These are phyloP conservation scores for Fusarium sp. DNA, from an alignment of 2,329 filamentous ascomycete species.

Conservation along the genomic window DNA sequence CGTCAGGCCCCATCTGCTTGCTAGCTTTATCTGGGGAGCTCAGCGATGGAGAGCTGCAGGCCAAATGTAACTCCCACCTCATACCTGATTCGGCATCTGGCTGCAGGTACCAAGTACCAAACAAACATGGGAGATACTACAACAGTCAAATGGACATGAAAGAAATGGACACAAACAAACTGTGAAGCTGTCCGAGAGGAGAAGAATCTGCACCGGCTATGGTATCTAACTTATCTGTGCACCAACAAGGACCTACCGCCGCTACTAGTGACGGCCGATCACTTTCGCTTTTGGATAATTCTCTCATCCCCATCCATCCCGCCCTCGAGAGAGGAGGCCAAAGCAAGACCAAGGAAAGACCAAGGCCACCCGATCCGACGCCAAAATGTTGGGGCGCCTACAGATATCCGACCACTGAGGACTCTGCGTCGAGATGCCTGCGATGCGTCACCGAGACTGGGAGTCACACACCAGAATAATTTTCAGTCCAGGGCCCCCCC, in stretches of 20 bases:
- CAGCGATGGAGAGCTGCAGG: constrained; percentile 15
- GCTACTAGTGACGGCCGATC: constrained; percentile 31
- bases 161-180: neutral
- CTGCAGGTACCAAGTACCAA: constrained; percentile 10
- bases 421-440: constrained; percentile 19
- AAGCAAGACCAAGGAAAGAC: constrained; percentile 4
- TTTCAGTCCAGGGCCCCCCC: constrained; percentile 23
- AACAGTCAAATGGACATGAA: neutral
- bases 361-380: constrained; percentile 1
- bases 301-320: constrained; percentile 15
- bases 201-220: neutral
- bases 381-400: constrained; percentile 42
- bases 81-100: constrained; percentile 9
- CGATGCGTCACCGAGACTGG: constrained; percentile 15
- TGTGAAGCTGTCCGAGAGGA: neutral
- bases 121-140: neutral
- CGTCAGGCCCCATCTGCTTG: constrained; percentile 29
- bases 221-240: neutral
- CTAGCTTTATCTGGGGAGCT: constrained; percentile 36
- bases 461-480: constrained; percentile 42
- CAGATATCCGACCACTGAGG: constrained; percentile 28
- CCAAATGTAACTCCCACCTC: constrained; percentile 14
- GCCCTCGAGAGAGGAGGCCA: neutral
- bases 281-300: constrained; percentile 31
- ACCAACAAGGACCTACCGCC: constrained; percentile 15